A percentile compares a stretch with the other conserved stretches of the same genome.
phyloP scores from a whole-genome alignment of 345 rosid species.

The Conringia planisiliqua region DNA sequence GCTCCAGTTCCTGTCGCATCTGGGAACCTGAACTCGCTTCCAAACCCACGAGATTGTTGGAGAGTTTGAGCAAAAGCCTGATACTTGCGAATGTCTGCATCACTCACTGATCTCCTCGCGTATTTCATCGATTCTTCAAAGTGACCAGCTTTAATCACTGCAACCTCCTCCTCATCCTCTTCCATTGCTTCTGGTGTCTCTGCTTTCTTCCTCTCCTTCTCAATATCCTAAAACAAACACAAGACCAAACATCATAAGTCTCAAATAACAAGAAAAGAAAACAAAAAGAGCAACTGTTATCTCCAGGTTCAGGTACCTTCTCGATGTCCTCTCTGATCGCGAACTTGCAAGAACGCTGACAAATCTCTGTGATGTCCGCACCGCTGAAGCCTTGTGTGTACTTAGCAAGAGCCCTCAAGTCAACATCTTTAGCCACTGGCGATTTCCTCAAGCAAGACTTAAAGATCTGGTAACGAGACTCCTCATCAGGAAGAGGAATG shows the following conservation, averaged over 20 bases:
- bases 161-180: slow-evolving; percentile 57
- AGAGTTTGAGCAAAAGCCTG: slow-evolving; percentile 37
- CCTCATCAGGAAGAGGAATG: slow-evolving; percentile 74
- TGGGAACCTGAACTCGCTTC: slow-evolving; percentile 32
- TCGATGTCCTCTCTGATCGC: slow-evolving; percentile 72
- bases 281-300: not conserved
- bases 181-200: slow-evolving; percentile 36
- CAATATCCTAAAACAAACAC: slow-evolving; percentile 26
- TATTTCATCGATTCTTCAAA: slow-evolving; percentile 36
- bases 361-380: slow-evolving; percentile 67
- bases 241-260: not conserved
- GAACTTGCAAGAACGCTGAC: slow-evolving; percentile 65
- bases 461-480: slow-evolving; percentile 55
- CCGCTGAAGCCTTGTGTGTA: slow-evolving; percentile 68
- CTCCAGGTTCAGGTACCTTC: slow-evolving; percentile 36
- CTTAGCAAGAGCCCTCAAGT: slow-evolving; percentile 56
- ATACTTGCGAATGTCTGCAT: slow-evolving; percentile 37
- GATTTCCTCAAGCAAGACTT: slow-evolving; percentile 61
- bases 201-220: slow-evolving; percentile 29
- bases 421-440: slow-evolving; percentile 54
- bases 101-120: slow-evolving; percentile 33
- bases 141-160: slow-evolving; percentile 34
- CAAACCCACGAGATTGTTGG: slow-evolving; percentile 33
- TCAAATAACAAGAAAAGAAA: not conserved
- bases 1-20: slow-evolving; percentile 39